These are phyloP conservation scores for Scheffersomyces spartinae DNA, from an alignment of 805 yeast species.

Conservation along the genomic window DNA sequence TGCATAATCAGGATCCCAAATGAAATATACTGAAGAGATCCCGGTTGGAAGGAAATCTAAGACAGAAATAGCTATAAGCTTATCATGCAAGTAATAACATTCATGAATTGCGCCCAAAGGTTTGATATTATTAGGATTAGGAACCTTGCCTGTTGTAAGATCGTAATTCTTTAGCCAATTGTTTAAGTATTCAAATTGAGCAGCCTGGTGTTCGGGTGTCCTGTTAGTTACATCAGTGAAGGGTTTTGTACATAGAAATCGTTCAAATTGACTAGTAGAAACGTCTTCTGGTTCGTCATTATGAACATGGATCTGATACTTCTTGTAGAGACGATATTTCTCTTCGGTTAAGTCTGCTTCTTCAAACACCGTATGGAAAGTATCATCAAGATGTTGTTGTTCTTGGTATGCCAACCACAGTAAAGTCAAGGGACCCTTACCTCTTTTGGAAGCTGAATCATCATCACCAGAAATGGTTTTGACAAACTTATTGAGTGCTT, in stretches of 20 bases:
- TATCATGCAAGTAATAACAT: conserved; percentile 53
- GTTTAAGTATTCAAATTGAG: conserved; percentile 23
- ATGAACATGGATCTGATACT: conserved; percentile 66
- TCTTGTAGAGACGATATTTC: conserved; percentile 50
- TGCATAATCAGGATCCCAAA: conserved; percentile 77
- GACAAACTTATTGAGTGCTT: conserved; percentile 50
- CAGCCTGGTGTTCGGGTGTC: not conserved
- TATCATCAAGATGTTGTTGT: conserved; percentile 11
- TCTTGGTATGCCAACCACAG: conserved; percentile 4
- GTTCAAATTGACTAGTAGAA: conserved; percentile 35
- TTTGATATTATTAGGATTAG: conserved; percentile 1
- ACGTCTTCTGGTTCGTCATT: conserved; percentile 42
- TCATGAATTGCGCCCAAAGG: conserved; percentile 65
- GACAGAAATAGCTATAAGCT: conserved; percentile 65
- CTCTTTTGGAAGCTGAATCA: conserved; percentile 2
- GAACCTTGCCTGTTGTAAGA: conserved; percentile 2
- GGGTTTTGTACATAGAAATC: conserved; percentile 64
- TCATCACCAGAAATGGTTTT: conserved; percentile 17
- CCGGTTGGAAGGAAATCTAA: conserved; percentile 68
- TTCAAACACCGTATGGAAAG: conserved; percentile 38
- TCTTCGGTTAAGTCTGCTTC: conserved; percentile 40
- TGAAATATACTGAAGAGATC: conserved; percentile 74
- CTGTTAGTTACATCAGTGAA: conserved; percentile 19
- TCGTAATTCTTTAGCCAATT: conserved; percentile 22
- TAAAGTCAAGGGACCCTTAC: conserved; percentile 1